Evolutionary conservation across 2,329 filamentous ascomycete genomes (phyloP).

Genomic region (Lasiodiplodia sp.): DNA sequence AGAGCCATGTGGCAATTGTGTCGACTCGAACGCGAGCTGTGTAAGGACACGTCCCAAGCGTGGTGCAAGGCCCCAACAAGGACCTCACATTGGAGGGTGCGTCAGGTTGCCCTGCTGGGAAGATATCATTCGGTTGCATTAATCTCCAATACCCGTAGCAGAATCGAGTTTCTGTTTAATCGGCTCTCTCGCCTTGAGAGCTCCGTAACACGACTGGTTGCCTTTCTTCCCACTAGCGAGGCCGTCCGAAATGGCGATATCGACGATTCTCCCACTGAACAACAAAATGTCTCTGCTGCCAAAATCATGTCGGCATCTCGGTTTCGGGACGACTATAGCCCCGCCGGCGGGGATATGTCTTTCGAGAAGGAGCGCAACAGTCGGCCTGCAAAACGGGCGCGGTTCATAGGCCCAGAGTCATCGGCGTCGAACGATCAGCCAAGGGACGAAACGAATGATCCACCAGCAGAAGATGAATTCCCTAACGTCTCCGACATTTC

Average conservation of each 20-base stretch:
- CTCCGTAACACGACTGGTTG: slow-evolving; percentile 20
- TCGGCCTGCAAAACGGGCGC: too few species aligned
- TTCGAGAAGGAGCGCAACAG: too few species aligned
- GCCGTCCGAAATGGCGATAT: too few species aligned
- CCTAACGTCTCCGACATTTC: not conserved
- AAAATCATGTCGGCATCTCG: too few species aligned
- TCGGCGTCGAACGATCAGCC: not conserved
- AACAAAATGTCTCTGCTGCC: not conserved
- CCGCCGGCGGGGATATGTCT: too few species aligned
- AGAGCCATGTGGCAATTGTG: slow-evolving; percentile 44
- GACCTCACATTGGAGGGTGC: not conserved
- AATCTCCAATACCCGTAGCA: too few species aligned
- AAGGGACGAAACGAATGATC: not conserved
- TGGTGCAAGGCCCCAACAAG: slow-evolving; percentile 19
- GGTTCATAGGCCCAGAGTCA: too few species aligned
- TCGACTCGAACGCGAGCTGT: slow-evolving; percentile 38
- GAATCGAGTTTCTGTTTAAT: slow-evolving; percentile 10
- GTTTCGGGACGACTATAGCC: too few species aligned
- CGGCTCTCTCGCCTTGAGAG: slow-evolving; percentile 17
- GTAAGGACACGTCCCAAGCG: slow-evolving; percentile 37
- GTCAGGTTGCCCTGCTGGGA: not conserved
- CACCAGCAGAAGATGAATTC: not conserved
- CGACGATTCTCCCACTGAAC: not conserved
- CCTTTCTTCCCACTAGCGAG: not conserved
- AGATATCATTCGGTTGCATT: not conserved